Conservation (phyloP, 75 land plant species). For the Isoetes taiwanensis region DNA sequence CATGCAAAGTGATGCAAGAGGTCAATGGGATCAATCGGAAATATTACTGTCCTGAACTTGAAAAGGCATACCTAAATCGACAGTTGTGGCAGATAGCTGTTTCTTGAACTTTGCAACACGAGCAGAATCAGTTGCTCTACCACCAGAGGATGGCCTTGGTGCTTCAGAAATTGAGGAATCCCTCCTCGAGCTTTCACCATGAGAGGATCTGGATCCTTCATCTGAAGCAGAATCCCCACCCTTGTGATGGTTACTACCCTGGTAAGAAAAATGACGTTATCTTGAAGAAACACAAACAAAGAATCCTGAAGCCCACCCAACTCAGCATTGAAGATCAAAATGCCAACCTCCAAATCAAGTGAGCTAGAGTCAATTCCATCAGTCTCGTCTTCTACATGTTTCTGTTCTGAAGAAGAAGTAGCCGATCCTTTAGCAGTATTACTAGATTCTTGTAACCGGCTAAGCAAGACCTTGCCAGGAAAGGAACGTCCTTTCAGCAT, state of each 20-base stretch:
- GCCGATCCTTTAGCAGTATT: background rate
- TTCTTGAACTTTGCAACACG: constrained; percentile 78
- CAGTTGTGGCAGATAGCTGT: constrained; percentile 53
- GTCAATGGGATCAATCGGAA: no score
- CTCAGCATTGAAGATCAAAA: constrained; percentile 5
- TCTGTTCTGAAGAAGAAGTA: no score
- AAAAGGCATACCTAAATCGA: constrained; percentile 64
- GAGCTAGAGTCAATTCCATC: constrained; percentile 11
- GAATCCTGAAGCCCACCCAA: background rate
- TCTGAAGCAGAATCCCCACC: background rate
- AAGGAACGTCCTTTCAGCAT: constrained; percentile 74
- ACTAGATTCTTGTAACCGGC: constrained; percentile 44
- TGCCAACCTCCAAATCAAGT: constrained; percentile 13
- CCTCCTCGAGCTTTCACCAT: background rate
- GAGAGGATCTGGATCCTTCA: background rate
- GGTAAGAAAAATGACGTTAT: background rate
- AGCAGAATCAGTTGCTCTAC: constrained; percentile 90
- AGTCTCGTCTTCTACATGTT: no score
- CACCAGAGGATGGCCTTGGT: constrained; percentile 30
- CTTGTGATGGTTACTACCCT: background rate
- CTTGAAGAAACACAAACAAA: background rate
- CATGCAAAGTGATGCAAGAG: background rate
- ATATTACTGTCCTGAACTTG: no score
- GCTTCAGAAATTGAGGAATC: background rate
- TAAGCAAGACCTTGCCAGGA: constrained; percentile 75